phyloP scores from a whole-genome alignment of 208 protist genomes.

The Trypanosoma cruzi region DNA sequence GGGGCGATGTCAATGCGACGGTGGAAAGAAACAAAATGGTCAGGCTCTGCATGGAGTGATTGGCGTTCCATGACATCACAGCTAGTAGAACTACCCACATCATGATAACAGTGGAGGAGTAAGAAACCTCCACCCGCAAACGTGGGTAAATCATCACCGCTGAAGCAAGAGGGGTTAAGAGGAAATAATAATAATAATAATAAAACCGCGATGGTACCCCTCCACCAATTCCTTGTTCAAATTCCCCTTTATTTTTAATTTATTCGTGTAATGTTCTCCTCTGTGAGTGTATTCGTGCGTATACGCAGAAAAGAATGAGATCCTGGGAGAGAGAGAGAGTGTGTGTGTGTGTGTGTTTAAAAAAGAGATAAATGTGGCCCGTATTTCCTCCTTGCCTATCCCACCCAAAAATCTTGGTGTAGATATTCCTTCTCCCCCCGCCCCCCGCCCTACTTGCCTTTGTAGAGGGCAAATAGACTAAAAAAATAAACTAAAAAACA shows the following conservation, averaged over 20 bases:
- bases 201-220: background rate
- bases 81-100: conserved; percentile 63
- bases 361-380: no score
- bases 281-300: background rate
- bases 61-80: conserved; percentile 46
- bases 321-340: background rate
- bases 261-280: background rate
- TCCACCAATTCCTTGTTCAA: conserved; percentile 4
- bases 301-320: background rate
- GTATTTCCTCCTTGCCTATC: background rate
- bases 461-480: no score
- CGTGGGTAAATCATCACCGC: conserved; percentile 34
- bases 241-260: background rate
- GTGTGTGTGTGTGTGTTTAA: background rate
- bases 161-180: conserved; percentile 4
- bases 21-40: conserved; percentile 55
- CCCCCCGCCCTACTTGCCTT: no score
- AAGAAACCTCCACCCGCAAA: conserved; percentile 69
- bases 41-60: conserved; percentile 43
- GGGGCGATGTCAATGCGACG: conserved; percentile 55
- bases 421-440: no score
- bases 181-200: background rate
- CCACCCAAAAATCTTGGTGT: background rate
- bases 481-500: conserved; percentile 1
- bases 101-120: conserved; percentile 80